Base-by-base conservation (phyloP, 192 early-diverging fungal species). In the Coemansia biformis region DNA sequence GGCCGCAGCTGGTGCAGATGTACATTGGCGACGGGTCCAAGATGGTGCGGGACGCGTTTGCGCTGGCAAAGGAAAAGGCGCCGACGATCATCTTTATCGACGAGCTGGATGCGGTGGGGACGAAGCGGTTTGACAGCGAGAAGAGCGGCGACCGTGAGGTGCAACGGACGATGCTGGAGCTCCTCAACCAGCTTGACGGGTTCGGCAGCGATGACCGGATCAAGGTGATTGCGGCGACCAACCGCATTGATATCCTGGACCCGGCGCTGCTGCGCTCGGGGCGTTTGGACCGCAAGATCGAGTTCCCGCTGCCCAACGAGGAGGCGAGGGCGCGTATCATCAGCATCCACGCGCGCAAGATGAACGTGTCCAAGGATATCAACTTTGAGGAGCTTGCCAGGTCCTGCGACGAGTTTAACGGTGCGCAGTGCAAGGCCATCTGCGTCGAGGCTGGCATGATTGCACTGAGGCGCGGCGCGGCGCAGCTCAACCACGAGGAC, bases 31-130 rank as follows among this genome's bases (percentile, higher is more conserved):
- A 99, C 60, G 93, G 96, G 36, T 89, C 92, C 43, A 90, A 94
- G 47, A 83, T 99, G 78, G 92, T 98, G 10, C 86, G 96, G 18
- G 96, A 98, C 59, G 93, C 93, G 15, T 98, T 98, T 71, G 85
- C 85, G 19, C 65, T 98, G 34, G 96, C 96, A 19, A 98, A 98
- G 63, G 96, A 96, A 48, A 99, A 99, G 75, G 82, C 94, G 12
- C 96, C 96, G 10, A 87, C 96, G 23, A 99, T 99, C 63, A 96
- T 99, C 47, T 97, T 99, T 54, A 96, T 99, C 66, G 93, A 97
- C 75, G 96, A 99, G 74, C 81, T 97, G 69, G 93, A 99, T 58
- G 93, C 96, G 15, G 83, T 99, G 57, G 94, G 93, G 55, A 96
- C 96, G n/a, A 97, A 99, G 78, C 89, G 96, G 55, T 97, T 96